Conservation (phyloP, 2,329 filamentous ascomycete species). For the Paecilomyces sp. region DNA sequence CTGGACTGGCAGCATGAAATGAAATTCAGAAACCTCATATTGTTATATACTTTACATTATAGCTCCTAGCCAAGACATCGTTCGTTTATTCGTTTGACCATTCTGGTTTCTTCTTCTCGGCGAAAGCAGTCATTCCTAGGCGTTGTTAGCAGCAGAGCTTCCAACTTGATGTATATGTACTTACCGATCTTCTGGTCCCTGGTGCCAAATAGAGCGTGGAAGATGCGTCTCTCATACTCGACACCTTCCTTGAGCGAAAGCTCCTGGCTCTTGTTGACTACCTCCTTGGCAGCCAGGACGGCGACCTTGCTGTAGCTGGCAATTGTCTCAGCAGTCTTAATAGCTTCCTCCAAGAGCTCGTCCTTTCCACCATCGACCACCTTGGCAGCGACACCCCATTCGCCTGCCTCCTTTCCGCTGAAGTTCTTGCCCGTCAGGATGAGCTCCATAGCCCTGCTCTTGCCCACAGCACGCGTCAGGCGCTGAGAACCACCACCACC, state of each 20-base stretch:
- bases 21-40: background rate
- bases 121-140: constrained; percentile 77
- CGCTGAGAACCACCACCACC: constrained; percentile 89
- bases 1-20: background rate
- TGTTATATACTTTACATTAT: background rate
- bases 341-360: constrained; percentile 69
- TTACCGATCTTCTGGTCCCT: constrained; percentile 92
- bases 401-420: constrained; percentile 72
- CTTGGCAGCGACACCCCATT: constrained; percentile 84
- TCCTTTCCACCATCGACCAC: constrained; percentile 69
- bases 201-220: constrained; percentile 88
- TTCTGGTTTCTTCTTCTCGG: constrained; percentile 85
- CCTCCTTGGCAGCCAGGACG: constrained; percentile 86
- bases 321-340: constrained; percentile 83
- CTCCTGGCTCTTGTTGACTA: constrained; percentile 99
- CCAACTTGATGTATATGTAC: constrained; percentile 8
- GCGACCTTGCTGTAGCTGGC: constrained; percentile 81
- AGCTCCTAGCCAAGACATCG: background rate
- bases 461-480: constrained; percentile 73
- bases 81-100: constrained; percentile 68
- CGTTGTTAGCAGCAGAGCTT: constrained; percentile 5
- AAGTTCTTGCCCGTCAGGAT: constrained; percentile 83
- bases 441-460: constrained; percentile 84
- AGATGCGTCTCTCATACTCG: constrained; percentile 88
- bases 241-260: constrained; percentile 79